A percentile compares a stretch with the other conserved stretches of the same genome.
Conservation (phyloP, 78 protist genomes). For the Dictyostelium firmibasis region DNA sequence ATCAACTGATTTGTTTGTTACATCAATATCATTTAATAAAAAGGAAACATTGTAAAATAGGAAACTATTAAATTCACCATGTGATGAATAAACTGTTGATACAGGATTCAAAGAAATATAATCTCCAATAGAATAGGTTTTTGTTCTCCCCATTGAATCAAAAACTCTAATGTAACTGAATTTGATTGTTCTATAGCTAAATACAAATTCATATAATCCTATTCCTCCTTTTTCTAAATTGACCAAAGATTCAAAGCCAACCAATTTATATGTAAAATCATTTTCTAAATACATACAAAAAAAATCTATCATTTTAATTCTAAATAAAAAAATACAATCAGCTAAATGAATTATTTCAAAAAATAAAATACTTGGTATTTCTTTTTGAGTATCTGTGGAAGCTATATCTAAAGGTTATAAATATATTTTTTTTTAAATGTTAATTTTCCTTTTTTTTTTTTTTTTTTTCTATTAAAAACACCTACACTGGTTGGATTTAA, state of each 20-base stretch:
- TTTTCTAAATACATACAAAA: neutral
- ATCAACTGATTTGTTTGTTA: neutral
- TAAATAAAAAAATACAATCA: neutral
- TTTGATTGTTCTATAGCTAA: neutral
- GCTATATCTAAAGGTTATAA: neutral
- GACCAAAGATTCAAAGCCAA: neutral
- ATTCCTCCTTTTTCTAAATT: neutral
- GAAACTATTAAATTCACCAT: neutral
- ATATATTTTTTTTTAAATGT: neutral
- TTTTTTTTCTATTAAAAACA: no score
- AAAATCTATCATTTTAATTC: neutral
- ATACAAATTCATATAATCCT: neutral
- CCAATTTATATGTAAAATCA: neutral
- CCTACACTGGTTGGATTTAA: neutral
- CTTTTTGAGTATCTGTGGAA: neutral
- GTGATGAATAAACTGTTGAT: neutral
- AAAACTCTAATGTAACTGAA: neutral
- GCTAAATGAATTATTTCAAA: neutral
- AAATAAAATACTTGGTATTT: neutral
- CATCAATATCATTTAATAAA: neutral
- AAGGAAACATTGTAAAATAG: neutral
- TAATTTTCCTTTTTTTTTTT: no score
- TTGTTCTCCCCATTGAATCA: neutral
- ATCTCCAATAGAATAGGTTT: neutral
- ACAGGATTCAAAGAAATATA: neutral